Percentiles rank a stretch among this genome's conserved stretches.
phyloP scores from a whole-genome alignment of 129 eudicot species.

The Erigeron canadensis region DNA sequence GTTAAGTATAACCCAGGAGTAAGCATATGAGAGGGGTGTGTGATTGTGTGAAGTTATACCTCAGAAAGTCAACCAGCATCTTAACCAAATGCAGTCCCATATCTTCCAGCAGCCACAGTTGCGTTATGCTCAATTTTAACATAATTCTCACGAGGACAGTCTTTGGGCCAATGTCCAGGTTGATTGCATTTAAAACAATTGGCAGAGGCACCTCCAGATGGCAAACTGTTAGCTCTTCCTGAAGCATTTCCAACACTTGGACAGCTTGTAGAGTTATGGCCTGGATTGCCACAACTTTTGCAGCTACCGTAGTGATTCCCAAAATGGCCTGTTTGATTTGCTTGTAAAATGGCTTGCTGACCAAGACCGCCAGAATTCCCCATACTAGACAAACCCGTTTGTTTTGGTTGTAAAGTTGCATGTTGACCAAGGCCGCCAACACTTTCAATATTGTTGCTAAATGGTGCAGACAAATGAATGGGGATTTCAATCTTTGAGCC shows the following conservation, averaged over 20 bases:
- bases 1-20: not conserved
- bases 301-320: constrained; percentile 44
- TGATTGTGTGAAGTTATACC: constrained; percentile 1
- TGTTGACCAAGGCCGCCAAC: constrained; percentile 18
- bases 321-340: constrained; percentile 37
- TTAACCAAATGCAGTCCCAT: constrained; percentile 46
- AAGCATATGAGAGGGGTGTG: not conserved
- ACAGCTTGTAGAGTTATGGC: constrained; percentile 58
- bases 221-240: constrained; percentile 37
- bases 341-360: constrained; percentile 10
- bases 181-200: constrained; percentile 70
- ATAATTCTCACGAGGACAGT: constrained; percentile 46
- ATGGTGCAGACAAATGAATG: constrained; percentile 23
- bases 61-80: constrained; percentile 45
- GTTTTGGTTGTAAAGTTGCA: constrained; percentile 24
- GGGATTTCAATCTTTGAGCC: constrained; percentile 35
- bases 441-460: not conserved
- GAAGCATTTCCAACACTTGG: constrained; percentile 51
- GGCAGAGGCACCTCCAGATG: constrained; percentile 24
- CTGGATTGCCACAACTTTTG: constrained; percentile 67
- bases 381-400: constrained; percentile 39
- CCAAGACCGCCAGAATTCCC: constrained; percentile 15
- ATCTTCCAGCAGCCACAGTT: constrained; percentile 47
- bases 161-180: constrained; percentile 82
- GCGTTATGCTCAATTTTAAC: no score